Conservation (phyloP, 148 eudicot genomes). For the Oxyria digyna region DNA sequence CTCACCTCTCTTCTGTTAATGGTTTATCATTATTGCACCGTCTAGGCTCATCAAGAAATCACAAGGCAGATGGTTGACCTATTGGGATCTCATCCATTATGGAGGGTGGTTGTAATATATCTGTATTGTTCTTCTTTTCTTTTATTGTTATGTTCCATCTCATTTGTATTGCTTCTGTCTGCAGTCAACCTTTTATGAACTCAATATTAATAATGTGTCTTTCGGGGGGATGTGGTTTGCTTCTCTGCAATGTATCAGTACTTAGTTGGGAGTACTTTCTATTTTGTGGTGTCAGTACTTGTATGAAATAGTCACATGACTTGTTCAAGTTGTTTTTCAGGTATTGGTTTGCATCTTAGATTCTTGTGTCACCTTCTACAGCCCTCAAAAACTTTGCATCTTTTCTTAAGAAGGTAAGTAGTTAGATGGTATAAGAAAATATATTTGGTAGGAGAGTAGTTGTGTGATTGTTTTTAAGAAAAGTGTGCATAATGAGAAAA, state of each 20-base stretch:
- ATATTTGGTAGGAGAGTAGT: too few species aligned
- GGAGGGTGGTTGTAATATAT: slow-evolving; percentile 53
- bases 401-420: too few species aligned
- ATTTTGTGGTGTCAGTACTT: not conserved
- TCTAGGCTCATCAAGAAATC: slow-evolving; percentile 69
- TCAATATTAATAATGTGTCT: too few species aligned
- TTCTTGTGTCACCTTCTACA: too few species aligned
- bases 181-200: not conserved
- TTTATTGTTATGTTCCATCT: not conserved
- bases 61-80: slow-evolving; percentile 69
- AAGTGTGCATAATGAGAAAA: too few species aligned
- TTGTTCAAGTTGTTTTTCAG: slow-evolving; percentile 21
- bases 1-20: not conserved
- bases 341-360: slow-evolving; percentile 89
- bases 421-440: too few species aligned
- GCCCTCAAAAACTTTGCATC: too few species aligned
- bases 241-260: not conserved
- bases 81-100: slow-evolving; percentile 93
- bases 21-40: slow-evolving; percentile 1
- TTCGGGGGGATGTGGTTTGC: not conserved
- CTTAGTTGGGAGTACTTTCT: not conserved
- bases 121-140: not conserved
- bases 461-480: too few species aligned
- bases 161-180: not conserved
- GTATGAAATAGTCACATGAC: slow-evolving; percentile 1